Base-by-base conservation (phyloP, 2,329 filamentous ascomycete genomes). In the Geosmithia putterillii region DNA sequence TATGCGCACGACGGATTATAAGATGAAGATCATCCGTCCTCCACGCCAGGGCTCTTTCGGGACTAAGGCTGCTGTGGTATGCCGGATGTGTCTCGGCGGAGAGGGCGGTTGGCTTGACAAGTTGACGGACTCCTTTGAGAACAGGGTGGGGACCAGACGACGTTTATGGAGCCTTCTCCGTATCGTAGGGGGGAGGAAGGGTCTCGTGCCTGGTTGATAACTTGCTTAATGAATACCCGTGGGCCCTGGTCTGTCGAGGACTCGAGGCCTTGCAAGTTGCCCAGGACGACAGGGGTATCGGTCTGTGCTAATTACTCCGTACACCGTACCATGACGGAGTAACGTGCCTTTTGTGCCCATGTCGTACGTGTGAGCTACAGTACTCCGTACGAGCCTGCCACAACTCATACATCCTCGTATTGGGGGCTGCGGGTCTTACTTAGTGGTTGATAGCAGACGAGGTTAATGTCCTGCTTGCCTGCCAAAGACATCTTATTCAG, bases 11-110 rank as follows among this genome's bases (percentile, higher is more conserved):
- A 14, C 10, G 10, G 15, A 14, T 32, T 12, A 43, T 39, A 36
- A 43, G 20, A 43, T 43, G 42, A 40, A 39, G 36, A 43, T 43
- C 36, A 43, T 21, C 42, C 36, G 17, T 36, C 17, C 9, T 17
- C 21, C 36, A 36, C 35, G 42, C 23, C 38, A 22, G 22, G 14
- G 3, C 36, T 23, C 12, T 14, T 39, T 39, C 18, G 4, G 42
- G 36, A 10, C n/a, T 40, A 40, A 35, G 21, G 42, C 25, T 32
- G 10, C 10, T 32, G 28, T 32, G 28, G 28, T 32, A 32, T 32
- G 28, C 28, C 28, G 28, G 28, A 12, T 32, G 28, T 32, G 28
- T 32, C 28, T 32, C 28, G 28, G 28, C 28, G 28, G 28, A 32
- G 28, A 32, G 28, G 28, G 28, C 28, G 28, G 28, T 32, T 14